These are phyloP conservation scores for Aspergillus japonicus DNA, from an alignment of 2,329 filamentous ascomycete genomes.

Conservation along the genomic window DNA sequence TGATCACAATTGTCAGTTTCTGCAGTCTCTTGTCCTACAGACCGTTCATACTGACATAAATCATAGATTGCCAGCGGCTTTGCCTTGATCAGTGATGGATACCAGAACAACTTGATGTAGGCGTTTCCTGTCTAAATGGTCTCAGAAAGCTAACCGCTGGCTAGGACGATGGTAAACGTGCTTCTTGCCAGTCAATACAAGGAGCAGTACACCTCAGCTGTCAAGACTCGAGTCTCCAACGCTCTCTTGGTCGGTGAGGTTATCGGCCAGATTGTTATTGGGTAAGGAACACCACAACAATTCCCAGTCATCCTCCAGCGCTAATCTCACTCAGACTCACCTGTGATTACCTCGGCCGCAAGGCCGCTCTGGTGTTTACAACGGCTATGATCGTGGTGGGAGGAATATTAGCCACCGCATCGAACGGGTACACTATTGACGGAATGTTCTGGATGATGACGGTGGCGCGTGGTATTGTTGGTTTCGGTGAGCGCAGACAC, in stretches of 20 bases:
- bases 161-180: constrained; percentile 4
- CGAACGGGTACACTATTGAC: background rate
- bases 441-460: constrained; percentile 9
- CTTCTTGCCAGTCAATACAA: constrained; percentile 1
- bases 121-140: background rate
- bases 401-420: constrained; percentile 1
- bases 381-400: constrained; percentile 2
- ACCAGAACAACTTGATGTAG: constrained; percentile 7
- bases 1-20: background rate
- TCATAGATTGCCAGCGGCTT: constrained; percentile 4
- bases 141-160: background rate
- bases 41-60: background rate
- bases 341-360: constrained; percentile 2
- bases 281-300: background rate
- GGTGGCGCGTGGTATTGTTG: constrained; percentile 1
- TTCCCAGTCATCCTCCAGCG: background rate
- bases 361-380: constrained; percentile 2
- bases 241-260: constrained; percentile 1
- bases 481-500: background rate
- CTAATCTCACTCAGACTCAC: background rate
- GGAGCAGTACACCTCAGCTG: constrained; percentile 1
- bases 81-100: constrained; percentile 7
- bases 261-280: constrained; percentile 3
- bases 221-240: constrained; percentile 3
- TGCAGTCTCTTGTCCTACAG: background rate